A percentile compares a stretch with the other conserved stretches of the same genome.
phyloP scores from a whole-genome alignment of 192 early-diverging fungal genomes.

The Rhizoclosmatium sp. region DNA sequence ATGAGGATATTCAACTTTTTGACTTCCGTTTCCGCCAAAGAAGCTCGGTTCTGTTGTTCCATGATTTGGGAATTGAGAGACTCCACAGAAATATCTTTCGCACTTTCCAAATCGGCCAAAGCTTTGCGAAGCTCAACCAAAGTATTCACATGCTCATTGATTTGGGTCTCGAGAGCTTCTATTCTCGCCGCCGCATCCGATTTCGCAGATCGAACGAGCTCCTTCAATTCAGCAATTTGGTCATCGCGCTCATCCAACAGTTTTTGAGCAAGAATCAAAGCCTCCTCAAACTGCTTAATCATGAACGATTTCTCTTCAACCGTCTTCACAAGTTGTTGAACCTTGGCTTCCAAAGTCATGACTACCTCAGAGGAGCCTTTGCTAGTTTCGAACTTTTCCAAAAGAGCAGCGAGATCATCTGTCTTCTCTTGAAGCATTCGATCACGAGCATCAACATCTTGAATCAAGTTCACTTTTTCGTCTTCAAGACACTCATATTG shows the following conservation, averaged over 20 bases:
- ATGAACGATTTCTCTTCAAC: not conserved
- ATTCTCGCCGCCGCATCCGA: not conserved
- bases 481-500: constrained; percentile 24
- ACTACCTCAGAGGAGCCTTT: not conserved
- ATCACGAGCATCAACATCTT: constrained; percentile 1
- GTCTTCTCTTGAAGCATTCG: not conserved
- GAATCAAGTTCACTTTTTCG: constrained; percentile 9
- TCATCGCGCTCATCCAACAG: constrained; percentile 20
- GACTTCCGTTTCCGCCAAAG: not conserved
- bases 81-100: not conserved
- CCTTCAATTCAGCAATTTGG: constrained; percentile 6
- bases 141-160: not conserved
- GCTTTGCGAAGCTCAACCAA: not conserved
- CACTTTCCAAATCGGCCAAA: not conserved
- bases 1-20: not conserved
- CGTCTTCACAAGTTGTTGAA: not conserved
- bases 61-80: not conserved
- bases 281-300: constrained; percentile 31
- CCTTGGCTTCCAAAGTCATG: not conserved
- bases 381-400: not conserved
- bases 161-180: too few species aligned
- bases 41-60: not conserved
- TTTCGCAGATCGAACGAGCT: not conserved
- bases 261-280: constrained; percentile 23
- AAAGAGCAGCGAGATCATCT: not conserved